Evolutionary conservation across 495 filamentous ascomycete genomes (phyloP), one percentile per base, ranked within the genome.

Genomic region (Lophium mytilinum): DNA sequence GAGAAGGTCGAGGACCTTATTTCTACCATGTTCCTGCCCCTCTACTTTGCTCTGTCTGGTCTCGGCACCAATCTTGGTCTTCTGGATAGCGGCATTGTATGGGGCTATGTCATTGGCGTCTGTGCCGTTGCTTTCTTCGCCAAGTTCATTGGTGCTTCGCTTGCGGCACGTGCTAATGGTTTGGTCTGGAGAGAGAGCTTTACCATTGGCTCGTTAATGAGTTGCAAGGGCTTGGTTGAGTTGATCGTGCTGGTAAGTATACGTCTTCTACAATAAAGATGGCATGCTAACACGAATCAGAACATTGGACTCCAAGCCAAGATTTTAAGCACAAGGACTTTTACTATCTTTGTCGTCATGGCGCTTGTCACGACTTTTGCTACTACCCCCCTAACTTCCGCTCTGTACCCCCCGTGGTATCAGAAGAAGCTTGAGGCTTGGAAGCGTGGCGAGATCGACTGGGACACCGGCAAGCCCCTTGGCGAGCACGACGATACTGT

Each of bases 261-360:
- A 18, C 12, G 3, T 39, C 14, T n/a, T 41, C 43, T 17, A 12
- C 4, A 45, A 19, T 14, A 4, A 10, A 17, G 50, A 17, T 52
- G 14, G 46, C 0, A 41, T 17, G 19, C 63, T 67, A 56, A 69
- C 37, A 12, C 19, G 9, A 35, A 35, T 1, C 55, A 94, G 88
- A 98, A 98, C 63, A 95, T 98, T 65, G 93, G 93, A 21, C 78
- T 93, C 14, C 87, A 95, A 79, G 93, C 93, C 19, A 84, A 84
- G 50, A 96, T 98, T 59, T 73, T 98, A 33, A 92, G 87, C 49
- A 78, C 80, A 21, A 80, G 83, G 30, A 96, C 93, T 0, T 98
- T 98, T 68, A 98, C 91, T 35, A 96, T 98, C 55, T 98, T 98
- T 53, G 93, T 98, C n/a, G 88, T 96, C 59, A 96, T 97, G 83